Evolutionary conservation across 2,329 filamentous ascomycete genomes (phyloP).

Genomic region (Helotiales sp.): DNA sequence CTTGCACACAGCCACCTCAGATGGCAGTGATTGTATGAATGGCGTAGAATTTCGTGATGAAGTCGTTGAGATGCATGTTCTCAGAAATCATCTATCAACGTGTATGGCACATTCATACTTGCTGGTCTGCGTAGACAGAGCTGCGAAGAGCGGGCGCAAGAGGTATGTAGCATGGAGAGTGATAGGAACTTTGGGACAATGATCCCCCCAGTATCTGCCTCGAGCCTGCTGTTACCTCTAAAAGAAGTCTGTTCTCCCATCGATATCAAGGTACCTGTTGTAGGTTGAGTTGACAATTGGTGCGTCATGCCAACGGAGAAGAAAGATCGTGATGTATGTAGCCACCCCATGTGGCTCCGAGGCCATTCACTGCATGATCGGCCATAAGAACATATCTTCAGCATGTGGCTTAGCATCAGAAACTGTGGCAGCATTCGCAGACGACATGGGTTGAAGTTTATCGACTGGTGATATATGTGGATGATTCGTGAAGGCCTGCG

Average conservation of each 20-base stretch:
- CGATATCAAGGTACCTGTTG: too few species aligned
- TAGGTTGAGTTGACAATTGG: too few species aligned
- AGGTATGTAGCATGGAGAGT: neutral
- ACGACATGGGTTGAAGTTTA: neutral
- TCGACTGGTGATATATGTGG: neutral
- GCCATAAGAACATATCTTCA: too few species aligned
- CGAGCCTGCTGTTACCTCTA: neutral
- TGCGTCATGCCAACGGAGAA: too few species aligned
- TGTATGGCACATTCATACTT: slow-evolving; percentile 15
- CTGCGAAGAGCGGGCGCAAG: neutral
- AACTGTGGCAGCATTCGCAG: neutral
- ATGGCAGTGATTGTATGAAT: neutral
- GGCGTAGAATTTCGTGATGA: neutral
- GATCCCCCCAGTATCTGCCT: neutral
- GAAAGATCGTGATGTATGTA: too few species aligned
- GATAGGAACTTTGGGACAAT: neutral
- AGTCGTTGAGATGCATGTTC: neutral
- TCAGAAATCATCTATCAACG: slow-evolving; percentile 4
- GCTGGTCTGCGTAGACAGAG: neutral
- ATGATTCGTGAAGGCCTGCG: neutral
- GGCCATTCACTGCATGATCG: too few species aligned
- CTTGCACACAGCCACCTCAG: neutral
- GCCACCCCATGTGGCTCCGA: too few species aligned
- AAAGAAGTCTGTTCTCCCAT: too few species aligned
- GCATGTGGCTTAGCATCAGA: neutral